Base-by-base conservation (phyloP, 75 land plant genomes). In the Pseudotsuga menziesii region DNA sequence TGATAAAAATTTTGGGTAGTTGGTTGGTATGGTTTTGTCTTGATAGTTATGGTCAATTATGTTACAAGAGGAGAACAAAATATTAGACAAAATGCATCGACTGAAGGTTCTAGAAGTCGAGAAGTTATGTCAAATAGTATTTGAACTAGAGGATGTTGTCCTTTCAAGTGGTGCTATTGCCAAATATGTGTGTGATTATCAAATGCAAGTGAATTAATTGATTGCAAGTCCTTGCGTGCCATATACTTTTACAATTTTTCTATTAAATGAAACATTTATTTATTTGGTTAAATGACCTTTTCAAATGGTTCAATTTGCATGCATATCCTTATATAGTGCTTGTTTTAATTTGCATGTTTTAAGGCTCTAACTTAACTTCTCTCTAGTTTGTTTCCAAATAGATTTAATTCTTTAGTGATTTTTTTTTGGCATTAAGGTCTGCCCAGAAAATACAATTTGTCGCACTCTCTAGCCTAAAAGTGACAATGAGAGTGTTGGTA, bases 101-200 rank as follows among this genome's bases (percentile, higher is more conserved):
- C 97, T 91, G 77, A 95, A 95, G 81, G 98, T 95, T 70, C 91
- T 90, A 36, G 98, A 95, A 79, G 97, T 95, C 73, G 98, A 95
- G 82, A 95, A 95, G 82, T 83, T 95, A 23, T 91, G 94, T 67
- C 88, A 93, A 76, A 95, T 94, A 67, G 97, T 96, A n/a, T 56
- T 89, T 35, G 97, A 96, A 72, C 88, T 96, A 16, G 98, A 94
- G 78, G 98, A 96, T 79, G 96, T 97, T 72, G 91, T 96, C 74
- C 90, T 96, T 78, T 92, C 98, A 75, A 94, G 98, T 73, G 98
- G 98, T 75, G 94, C 98, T 64, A 94, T 92, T 77, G 98, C 94
- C 55, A 96, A 96, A 87, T 94, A 97, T 81, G 97, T 91, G n/a
- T 84, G 97, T 52, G 94, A 96, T 75, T 94, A 89, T 77, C 94